Evolutionary conservation across 1,284 basidiomycete species (phyloP), one percentile per base, ranked within the genome.

Genomic region (Xerocomus cyaneibrunnescens): DNA sequence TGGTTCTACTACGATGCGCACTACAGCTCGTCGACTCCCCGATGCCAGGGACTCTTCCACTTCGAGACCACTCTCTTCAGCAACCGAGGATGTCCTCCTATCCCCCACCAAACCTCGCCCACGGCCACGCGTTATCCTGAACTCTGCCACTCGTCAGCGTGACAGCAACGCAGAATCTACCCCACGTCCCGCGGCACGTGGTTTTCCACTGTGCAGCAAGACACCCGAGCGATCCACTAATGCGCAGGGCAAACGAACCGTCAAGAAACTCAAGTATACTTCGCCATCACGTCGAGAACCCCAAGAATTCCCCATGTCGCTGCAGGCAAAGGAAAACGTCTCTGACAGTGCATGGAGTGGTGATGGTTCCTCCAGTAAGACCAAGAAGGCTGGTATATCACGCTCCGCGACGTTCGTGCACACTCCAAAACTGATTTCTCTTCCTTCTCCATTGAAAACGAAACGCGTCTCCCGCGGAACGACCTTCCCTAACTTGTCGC

Each of bases 401-500:
- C 62, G 57, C 19, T 0, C 48, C 4, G 45, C 42, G 14, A 51
- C 52, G 16, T n/a, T 27, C 9, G 35, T 21, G 7, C 40, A 44
- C 8, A 22, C 25, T 13, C 41, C 53, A 4, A 55, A 49, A 31
- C 51, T 21, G 2, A 47, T 62, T 0, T 52, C 66, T 14, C 56
- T 67, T 27, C 61, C 62, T 45, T 68, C 65, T 30, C 65, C 63
- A 9, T 23, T 64, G 31, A 21, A 10, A 36, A 40, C 21, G 7
- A 62, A 52, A 36, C 35, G 17, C 1, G 2, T 58, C 35, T 50
- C 56, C 1, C 57, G 51, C 21, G 51, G 32, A 45, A 47, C 14
- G 0, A 56, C 64, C 19, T 71, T 67, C 38, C 67, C 59, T 22
- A 49, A 42, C 21, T 27, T 69, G 22, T 66, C 66, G 0, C 69